phyloP scores from a whole-genome alignment of 352 stramenopile genomes.

The Pelagophyceae sp. region DNA sequence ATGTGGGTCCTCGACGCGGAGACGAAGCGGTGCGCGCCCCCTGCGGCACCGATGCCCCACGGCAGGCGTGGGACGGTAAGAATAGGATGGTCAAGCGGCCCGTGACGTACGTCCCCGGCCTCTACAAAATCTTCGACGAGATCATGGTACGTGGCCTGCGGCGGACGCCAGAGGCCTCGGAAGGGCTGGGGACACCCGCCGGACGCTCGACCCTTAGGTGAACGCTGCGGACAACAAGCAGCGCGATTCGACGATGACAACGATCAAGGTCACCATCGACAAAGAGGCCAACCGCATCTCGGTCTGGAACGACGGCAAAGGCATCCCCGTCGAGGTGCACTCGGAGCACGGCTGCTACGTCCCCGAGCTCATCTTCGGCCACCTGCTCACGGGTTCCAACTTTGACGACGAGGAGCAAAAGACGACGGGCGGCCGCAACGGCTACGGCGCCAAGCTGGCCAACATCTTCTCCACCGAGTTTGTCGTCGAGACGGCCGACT shows the following conservation, averaged over 20 bases:
- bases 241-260: slow-evolving; percentile 92
- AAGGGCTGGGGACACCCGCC: no score
- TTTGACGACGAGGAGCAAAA: slow-evolving; percentile 95
- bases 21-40: slow-evolving; percentile 84
- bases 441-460: slow-evolving; percentile 94
- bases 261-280: slow-evolving; percentile 90
- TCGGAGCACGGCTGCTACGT: slow-evolving; percentile 66
- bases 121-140: slow-evolving; percentile 99
- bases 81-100: slow-evolving; percentile 81
- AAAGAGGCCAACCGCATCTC: slow-evolving; percentile 79
- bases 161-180: no score
- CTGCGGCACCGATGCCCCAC: slow-evolving; percentile 79
- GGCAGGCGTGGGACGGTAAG: slow-evolving; percentile 89
- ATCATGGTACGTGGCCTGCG: no score
- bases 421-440: slow-evolving; percentile 87
- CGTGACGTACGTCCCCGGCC: slow-evolving; percentile 74
- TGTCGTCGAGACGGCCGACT: slow-evolving; percentile 92
- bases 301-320: slow-evolving; percentile 93
- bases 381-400: slow-evolving; percentile 96
- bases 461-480: slow-evolving; percentile 99
- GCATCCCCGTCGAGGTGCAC: slow-evolving; percentile 83
- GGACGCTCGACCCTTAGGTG: no score
- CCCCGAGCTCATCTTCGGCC: slow-evolving; percentile 93
- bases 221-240: slow-evolving; percentile 99
- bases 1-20: slow-evolving; percentile 92